A percentile compares a stretch with the other conserved stretches of the same genome.
Evolutionary conservation across 2,329 filamentous ascomycete species (phyloP).

Genomic region (Madurella fahalii): DNA sequence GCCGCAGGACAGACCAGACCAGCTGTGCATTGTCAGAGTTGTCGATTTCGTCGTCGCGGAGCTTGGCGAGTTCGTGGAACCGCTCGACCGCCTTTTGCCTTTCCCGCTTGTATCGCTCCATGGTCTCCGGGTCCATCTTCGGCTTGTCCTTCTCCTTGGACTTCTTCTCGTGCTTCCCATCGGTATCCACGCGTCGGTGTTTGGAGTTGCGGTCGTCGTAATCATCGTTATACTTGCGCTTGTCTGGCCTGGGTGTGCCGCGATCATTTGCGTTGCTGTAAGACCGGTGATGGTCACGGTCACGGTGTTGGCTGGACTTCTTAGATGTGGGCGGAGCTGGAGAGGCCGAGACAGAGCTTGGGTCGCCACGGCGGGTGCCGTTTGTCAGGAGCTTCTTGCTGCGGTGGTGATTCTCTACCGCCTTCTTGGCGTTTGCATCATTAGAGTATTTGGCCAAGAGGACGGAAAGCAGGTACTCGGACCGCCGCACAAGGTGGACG

Average conservation of each 20-base stretch:
- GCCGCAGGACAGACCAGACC: conserved; percentile 37
- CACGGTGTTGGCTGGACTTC: conserved; percentile 43
- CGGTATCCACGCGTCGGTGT: conserved; percentile 49
- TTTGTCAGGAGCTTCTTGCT: conserved; percentile 78
- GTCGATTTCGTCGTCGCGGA: conserved; percentile 35
- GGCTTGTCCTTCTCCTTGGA: conserved; percentile 39
- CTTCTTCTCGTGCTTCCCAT: conserved; percentile 30
- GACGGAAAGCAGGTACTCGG: conserved; percentile 94
- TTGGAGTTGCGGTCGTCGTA: conserved; percentile 49
- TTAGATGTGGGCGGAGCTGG: conserved; percentile 57
- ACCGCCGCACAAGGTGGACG: conserved; percentile 89
- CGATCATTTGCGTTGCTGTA: conserved; percentile 50
- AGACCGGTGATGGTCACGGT: conserved; percentile 48
- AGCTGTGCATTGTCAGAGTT: conserved; percentile 33
- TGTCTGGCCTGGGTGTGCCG: conserved; percentile 51
- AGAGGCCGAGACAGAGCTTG: conserved; percentile 63
- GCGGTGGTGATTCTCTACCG: conserved; percentile 88
- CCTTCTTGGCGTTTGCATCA: conserved; percentile 70
- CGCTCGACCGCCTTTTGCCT: conserved; percentile 34
- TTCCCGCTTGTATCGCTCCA: conserved; percentile 34
- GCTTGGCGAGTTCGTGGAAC: conserved; percentile 36
- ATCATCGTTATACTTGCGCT: conserved; percentile 58
- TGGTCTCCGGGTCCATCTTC: conserved; percentile 34
- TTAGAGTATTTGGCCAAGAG: conserved; percentile 79
- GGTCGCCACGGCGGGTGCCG: conserved; percentile 57